Conservation (phyloP, 2,329 filamentous ascomycete genomes). For the Neonectria ditissima region DNA sequence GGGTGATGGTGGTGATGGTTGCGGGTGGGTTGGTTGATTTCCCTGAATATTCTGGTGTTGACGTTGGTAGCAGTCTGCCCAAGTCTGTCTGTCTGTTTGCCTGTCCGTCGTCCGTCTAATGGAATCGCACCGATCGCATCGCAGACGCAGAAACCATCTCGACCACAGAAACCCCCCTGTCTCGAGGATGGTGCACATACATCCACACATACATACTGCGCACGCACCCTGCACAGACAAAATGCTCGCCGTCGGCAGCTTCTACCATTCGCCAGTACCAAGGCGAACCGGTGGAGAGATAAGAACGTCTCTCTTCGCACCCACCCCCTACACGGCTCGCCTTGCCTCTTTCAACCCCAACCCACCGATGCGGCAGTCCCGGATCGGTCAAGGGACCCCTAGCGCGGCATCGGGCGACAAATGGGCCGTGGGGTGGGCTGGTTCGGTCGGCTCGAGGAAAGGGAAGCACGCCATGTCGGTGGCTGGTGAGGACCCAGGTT, state of each 20-base stretch:
- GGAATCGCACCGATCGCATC: slow-evolving; percentile 8
- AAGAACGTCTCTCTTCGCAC: not conserved
- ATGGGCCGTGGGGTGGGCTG: slow-evolving; percentile 20
- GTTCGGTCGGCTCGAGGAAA: not conserved
- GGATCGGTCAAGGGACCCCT: slow-evolving; percentile 17
- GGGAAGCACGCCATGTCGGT: too few relatives aligned
- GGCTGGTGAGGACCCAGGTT: too few relatives aligned
- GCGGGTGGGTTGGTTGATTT: not conserved
- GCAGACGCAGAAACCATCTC: not conserved
- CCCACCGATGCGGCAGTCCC: slow-evolving; percentile 16
- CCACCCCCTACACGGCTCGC: not conserved
- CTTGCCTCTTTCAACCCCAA: slow-evolving; percentile 20
- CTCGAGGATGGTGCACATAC: slow-evolving; percentile 16
- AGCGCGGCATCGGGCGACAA: slow-evolving; percentile 18
- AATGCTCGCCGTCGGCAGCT: slow-evolving; percentile 5
- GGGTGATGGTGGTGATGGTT: slow-evolving; percentile 11
- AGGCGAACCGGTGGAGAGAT: slow-evolving; percentile 23
- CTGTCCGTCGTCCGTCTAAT: not conserved
- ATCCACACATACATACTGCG: not conserved
- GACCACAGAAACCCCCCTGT: slow-evolving; percentile 11
- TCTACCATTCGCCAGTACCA: too few relatives aligned
- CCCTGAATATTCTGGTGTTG: not conserved
- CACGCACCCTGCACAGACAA: slow-evolving; percentile 3
- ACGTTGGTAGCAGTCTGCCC: not conserved
- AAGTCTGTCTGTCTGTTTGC: not conserved